Evolutionary conservation across 345 rosid genomes (phyloP), one percentile per base, ranked within the genome.

Genomic region (Melaleuca quinquenervia): DNA sequence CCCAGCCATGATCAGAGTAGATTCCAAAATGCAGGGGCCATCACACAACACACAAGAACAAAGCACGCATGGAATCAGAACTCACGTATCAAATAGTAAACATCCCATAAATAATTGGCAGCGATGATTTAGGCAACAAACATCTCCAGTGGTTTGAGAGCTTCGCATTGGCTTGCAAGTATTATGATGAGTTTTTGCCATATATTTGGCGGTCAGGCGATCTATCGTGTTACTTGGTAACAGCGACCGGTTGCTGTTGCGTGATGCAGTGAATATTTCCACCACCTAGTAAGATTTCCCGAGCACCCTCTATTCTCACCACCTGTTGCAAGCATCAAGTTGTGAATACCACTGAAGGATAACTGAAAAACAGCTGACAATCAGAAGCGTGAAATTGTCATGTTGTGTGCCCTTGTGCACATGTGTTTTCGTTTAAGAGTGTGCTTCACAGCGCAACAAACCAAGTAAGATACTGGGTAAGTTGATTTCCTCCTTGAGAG

Each of bases 241-340:
- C 92, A 85, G 86, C 88, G 22, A 86, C 93, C 2, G 99, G 98
- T 44, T 97, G 96, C 89, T 97, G 98, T 83, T 96, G 98, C 51
- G 99, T 96, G 86, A 97, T 96, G 91, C 99, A 97, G 74, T 97
- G 99, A 49, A 96, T 92, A 84, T 97, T 97, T 86, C 99, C 99
- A 64, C 99, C 99, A 20, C 91, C 99, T 83, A 96, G 85, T 82
- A 90, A 95, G 6, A 95, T 97, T 91, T 97, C 99, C 90, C 98
- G 91, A 45, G 98, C 98, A 53, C 95, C 93, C 88, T 95, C 93
- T 18, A 97, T 91, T 82, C 90, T 86, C 87, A 95, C 96, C 86
- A 96, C 94, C 98, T 96, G 91, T 52, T 22, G 80, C 70, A 88
- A 76, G 49, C 58, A 82, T 15, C 44, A 49, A 52, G 49, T 16